Evolutionary conservation across 1,284 basidiomycete genomes (phyloP).

Genomic region (Pascua guehoae): DNA sequence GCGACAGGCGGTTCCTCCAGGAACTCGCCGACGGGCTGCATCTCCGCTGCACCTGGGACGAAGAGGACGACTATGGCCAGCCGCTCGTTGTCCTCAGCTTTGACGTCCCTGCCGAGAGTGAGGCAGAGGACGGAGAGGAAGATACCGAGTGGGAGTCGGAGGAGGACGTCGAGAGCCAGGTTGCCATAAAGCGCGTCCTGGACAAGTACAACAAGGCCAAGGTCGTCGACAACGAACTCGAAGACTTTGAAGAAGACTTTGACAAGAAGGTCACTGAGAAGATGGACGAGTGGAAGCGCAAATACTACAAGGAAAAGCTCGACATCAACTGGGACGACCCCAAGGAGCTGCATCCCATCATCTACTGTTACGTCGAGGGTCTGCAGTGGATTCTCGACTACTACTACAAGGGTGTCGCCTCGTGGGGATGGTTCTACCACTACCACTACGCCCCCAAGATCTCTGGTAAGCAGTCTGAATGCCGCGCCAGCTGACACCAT

Average conservation of each 20-base stretch:
- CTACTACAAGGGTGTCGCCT: constrained; percentile 94
- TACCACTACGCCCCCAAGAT: constrained; percentile 97
- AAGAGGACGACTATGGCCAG: constrained; percentile 77
- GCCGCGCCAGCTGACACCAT: not conserved
- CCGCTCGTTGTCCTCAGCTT: constrained; percentile 51
- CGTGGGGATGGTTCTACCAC: constrained; percentile 98
- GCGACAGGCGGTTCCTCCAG: constrained; percentile 72
- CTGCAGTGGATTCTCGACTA: constrained; percentile 99
- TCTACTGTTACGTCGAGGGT: constrained; percentile 84
- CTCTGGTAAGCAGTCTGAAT: constrained; percentile 59
- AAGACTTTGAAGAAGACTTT: constrained; percentile 72
- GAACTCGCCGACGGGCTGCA: constrained; percentile 71
- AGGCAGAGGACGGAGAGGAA: constrained; percentile 25
- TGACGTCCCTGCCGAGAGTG: constrained; percentile 54
- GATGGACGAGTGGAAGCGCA: constrained; percentile 87
- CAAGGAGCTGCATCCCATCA: constrained; percentile 63
- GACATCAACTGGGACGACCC: constrained; percentile 67
- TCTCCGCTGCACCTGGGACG: constrained; percentile 78
- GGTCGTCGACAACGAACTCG: constrained; percentile 61
- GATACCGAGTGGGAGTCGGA: constrained; percentile 45
- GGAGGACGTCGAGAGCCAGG: constrained; percentile 58
- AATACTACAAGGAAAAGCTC: constrained; percentile 88
- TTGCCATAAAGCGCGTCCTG: constrained; percentile 77
- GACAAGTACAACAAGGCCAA: constrained; percentile 83
- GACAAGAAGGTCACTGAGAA: constrained; percentile 71